phyloP scores from a whole-genome alignment of 257 asterid species.

The Fraxinus quadrangulata region DNA sequence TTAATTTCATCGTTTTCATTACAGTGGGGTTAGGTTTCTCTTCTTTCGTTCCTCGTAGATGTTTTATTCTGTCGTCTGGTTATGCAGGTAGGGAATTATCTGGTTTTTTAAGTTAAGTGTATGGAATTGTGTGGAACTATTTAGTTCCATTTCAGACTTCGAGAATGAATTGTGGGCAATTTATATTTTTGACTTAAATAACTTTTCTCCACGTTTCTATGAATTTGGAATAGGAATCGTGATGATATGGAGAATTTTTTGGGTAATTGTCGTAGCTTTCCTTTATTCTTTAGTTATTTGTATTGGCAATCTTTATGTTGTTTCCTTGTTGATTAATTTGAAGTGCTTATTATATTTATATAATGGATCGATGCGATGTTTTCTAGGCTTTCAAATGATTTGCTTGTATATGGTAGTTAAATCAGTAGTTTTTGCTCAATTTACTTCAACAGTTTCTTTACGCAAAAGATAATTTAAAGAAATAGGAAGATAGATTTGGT shows the following conservation, averaged over 20 bases:
- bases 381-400: background rate
- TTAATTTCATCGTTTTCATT: background rate
- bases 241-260: background rate
- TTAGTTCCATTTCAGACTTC: background rate
- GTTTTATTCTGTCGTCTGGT: background rate
- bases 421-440: background rate
- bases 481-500: background rate
- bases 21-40: background rate
- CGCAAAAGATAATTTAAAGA: background rate
- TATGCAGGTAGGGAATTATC: background rate
- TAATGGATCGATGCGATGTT: background rate
- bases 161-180: background rate
- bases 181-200: background rate
- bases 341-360: conserved; percentile 7
- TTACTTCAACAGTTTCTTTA: background rate
- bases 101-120: background rate
- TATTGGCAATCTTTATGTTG: background rate
- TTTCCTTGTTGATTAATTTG: conserved; percentile 5
- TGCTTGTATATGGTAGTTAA: background rate
- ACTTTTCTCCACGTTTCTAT: background rate
- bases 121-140: background rate
- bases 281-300: background rate
- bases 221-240: background rate
- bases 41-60: background rate
- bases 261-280: background rate